These are phyloP conservation scores for Botrytis byssoidea DNA, from an alignment of 2,329 filamentous ascomycete genomes.

Conservation along the genomic window DNA sequence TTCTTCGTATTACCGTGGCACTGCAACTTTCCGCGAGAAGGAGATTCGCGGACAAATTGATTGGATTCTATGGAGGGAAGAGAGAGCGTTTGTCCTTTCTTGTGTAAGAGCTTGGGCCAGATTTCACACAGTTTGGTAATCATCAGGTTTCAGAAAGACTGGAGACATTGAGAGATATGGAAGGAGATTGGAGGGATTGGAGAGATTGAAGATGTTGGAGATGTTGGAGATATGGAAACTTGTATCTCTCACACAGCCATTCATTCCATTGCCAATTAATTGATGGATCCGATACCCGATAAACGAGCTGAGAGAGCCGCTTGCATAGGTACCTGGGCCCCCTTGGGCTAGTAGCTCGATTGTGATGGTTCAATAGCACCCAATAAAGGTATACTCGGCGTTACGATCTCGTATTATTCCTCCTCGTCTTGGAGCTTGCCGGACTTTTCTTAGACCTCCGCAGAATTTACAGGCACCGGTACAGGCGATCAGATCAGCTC, in stretches of 20 bases:
- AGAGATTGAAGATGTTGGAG: background rate
- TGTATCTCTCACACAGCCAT: background rate
- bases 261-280: background rate
- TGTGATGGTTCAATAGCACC: background rate
- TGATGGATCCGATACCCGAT: background rate
- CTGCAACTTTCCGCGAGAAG: background rate
- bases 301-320: constrained; percentile 11
- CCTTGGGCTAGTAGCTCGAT: background rate
- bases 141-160: background rate
- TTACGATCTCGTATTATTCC: constrained; percentile 1
- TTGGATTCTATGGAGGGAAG: background rate
- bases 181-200: background rate
- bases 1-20: background rate
- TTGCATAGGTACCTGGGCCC: background rate
- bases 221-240: background rate
- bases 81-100: background rate
- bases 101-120: background rate
- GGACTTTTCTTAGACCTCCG: no score
- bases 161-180: background rate
- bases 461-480: no score
- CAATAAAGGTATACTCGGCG: background rate
- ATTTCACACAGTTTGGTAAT: background rate
- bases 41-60: background rate
- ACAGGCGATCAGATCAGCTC: background rate
- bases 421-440: background rate